Base-by-base conservation (phyloP, 2,329 filamentous ascomycete species). In the Colletotrichum tropicale region DNA sequence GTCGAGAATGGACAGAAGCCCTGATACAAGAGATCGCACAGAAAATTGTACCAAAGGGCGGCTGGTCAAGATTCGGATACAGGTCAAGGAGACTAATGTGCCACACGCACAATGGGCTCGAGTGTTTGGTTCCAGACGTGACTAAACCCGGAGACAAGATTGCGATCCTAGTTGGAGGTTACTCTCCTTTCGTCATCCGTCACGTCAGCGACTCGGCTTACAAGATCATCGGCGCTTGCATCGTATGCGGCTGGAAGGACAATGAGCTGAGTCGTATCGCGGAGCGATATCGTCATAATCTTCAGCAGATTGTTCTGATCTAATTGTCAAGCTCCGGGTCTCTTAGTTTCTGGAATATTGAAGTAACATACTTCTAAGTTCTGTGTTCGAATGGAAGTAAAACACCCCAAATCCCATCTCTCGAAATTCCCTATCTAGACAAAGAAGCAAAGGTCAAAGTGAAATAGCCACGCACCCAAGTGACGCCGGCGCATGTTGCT, bases 281-380 rank as follows among this genome's bases (percentile, higher is more conserved):
- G 36, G 36, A 43, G 36, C 36, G 36, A 0, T 43, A 43, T 43
- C 36, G 36, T 5, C 16, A 10, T 18, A 18, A 43, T 43, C 16
- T 43, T 43, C 36, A 43, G 36, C 36, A 43, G 4, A 43, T 43
- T 5, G 36, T 43, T 18, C 16, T 43, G 3, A 2, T 43, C 8
- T 43, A 16, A 43, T 0, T 6, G 0, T 18, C 4, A 18, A 43
- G 36, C 0, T 0, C 36, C 4, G 3, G 7, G 2, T 36, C 34
- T 36, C 34, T 2, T 36, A 5, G 3, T 36, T 0, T 0, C 4
- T 36, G 15, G 0, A 36, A 0, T 8, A 1, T 16, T 5, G 34
- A 36, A 36, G 7, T 5, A 36, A 16, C 7, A 5, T 0, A 8
- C 34, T 5, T 36, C 34, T 36, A 16, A 36, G 3, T 1, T 36